Base-by-base conservation (phyloP, 1,139 yeast genomes). In the Pichia sp. region DNA sequence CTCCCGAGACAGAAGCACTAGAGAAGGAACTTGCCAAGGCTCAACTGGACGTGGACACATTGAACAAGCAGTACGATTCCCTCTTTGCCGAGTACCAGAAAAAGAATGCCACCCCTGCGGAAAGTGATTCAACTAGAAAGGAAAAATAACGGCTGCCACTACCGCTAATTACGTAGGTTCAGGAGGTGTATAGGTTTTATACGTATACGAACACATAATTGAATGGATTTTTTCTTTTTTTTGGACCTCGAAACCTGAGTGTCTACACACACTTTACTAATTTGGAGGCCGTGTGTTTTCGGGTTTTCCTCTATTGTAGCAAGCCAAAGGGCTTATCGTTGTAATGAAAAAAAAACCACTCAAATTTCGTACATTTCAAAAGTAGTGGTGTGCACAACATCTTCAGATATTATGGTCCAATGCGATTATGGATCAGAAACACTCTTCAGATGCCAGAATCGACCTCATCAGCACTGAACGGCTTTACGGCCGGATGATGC, bases 61-160 rank as follows among this genome's bases (percentile, higher is more conserved):
- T 85, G 64, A 76, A 76, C 63, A 77, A 74, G 58, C 90, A 85
- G 66, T 71, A 84, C 55, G 68, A 70, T 34, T 81, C 82, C 3
- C 69, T 81, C 58, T 85, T 81, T 66, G 70, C 65, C 26, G 78
- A 80, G 23, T 84, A 81, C 64, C 82, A 83, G 60, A 70, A 69
- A 40, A 73, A 79, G 44, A 70, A 71, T 44, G 70, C 69, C 46
- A 59, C 57, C 46, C n/a, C 45, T 10, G 15, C n/a, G 5, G 48
- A 44, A 10, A 19, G 45, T 4, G 19, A 8, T 5, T 42, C 30
- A 8, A 45, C 43, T 6, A 47, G 51, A 19, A 47, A 51, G 13
- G 51, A 55, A 31, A 47, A 50, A 19, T 45, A 42, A 40, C 13
- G 15, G 34, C 26, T 23, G 26, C 26, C 26, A 23, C 26, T 23